Conservation (phyloP, 2,329 filamentous ascomycete species). For the Fusarium anthophilum region DNA sequence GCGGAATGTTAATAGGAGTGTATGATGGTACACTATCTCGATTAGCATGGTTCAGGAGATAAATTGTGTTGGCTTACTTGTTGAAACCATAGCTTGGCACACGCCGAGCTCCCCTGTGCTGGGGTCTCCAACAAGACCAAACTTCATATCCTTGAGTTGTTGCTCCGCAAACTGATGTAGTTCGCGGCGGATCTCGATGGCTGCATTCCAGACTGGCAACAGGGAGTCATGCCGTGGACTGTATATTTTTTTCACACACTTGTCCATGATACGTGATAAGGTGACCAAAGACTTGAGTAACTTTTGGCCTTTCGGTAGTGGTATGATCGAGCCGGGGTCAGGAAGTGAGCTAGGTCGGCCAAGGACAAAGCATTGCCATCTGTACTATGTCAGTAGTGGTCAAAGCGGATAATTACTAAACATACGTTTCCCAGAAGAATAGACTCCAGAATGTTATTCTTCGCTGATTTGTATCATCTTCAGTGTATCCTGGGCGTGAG, state of each 20-base stretch:
- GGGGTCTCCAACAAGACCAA: constrained; percentile 47
- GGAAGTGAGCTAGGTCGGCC: constrained; percentile 54
- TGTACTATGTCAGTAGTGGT: constrained; percentile 21
- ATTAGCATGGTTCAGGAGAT: neutral
- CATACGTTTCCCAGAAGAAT: constrained; percentile 55
- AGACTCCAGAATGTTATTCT: constrained; percentile 49
- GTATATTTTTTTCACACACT: constrained; percentile 53
- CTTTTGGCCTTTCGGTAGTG: constrained; percentile 49
- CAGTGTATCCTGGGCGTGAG: constrained; percentile 41
- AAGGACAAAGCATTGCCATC: constrained; percentile 55
- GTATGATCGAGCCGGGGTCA: constrained; percentile 49
- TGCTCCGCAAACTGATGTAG: constrained; percentile 44
- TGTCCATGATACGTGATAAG: constrained; percentile 52
- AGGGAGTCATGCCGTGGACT: constrained; percentile 51
- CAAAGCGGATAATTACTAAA: neutral
- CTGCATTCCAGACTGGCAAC: constrained; percentile 46
- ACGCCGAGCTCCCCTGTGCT: constrained; percentile 52
- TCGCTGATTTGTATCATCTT: constrained; percentile 49
- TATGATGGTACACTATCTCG: constrained; percentile 54
- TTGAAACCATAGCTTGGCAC: constrained; percentile 51
- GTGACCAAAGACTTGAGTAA: constrained; percentile 49
- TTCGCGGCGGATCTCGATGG: constrained; percentile 45
- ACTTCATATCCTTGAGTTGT: constrained; percentile 44
- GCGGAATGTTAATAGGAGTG: constrained; percentile 53
- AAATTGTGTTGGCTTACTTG: constrained; percentile 43